These are phyloP conservation scores for Dalechampia spathulata DNA, from an alignment of 441 rosid genomes.

Conservation along the genomic window DNA sequence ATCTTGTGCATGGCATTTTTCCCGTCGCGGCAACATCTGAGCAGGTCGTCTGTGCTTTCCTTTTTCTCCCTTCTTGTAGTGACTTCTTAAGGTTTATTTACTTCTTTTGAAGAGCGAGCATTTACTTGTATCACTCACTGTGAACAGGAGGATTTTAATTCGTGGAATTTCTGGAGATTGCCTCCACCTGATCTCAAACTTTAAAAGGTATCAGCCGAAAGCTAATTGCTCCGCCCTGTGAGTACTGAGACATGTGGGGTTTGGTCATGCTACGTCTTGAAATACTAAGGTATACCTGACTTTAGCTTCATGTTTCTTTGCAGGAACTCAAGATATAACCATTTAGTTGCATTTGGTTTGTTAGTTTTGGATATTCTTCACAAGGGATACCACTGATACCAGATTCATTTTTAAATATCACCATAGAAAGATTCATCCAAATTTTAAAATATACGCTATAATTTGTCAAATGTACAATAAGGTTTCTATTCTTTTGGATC, in stretches of 20 bases:
- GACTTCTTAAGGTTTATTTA: neutral
- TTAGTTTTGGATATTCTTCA: too few relatives aligned
- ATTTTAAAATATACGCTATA: too few relatives aligned
- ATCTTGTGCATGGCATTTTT: conserved; percentile 86
- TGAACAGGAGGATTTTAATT: conserved; percentile 84
- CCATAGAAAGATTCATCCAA: too few relatives aligned
- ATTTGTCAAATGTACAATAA: too few relatives aligned
- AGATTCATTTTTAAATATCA: too few relatives aligned
- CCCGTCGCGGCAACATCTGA: conserved; percentile 55
- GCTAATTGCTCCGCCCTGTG: neutral
- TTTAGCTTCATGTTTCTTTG: neutral
- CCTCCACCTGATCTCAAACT: conserved; percentile 50
- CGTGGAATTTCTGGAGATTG: conserved; percentile 94
- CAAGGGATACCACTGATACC: too few relatives aligned
- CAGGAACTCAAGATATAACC: neutral
- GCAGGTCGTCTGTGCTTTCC: conserved; percentile 39
- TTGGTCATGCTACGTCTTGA: conserved; percentile 8
- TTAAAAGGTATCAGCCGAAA: conserved; percentile 21
- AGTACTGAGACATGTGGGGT: conserved; percentile 7
- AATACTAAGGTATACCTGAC: conserved; percentile 24
- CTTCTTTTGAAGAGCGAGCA: conserved; percentile 1
- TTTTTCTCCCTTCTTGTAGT: neutral
- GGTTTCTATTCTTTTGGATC: too few relatives aligned
- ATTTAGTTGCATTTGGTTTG: neutral
- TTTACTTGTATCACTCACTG: conserved; percentile 5